Percentiles rank a stretch among this genome's conserved stretches.
phyloP scores from a whole-genome alignment of 305 asterid genomes.

The Solanum hybrid region DNA sequence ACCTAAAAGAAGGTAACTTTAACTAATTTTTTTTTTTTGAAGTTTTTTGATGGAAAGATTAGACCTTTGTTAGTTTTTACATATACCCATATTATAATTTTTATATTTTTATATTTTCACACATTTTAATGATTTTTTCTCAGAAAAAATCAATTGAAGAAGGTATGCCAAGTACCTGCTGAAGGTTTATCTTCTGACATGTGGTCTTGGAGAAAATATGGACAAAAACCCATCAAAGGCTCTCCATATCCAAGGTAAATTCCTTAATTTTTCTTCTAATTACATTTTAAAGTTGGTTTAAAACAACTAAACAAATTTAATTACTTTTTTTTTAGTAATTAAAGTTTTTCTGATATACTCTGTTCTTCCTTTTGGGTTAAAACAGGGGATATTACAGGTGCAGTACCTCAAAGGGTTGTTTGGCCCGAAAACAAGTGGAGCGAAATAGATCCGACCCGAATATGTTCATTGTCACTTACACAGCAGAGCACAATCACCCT shows the following conservation, averaged over 20 bases:
- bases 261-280: not conserved
- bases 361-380: not conserved
- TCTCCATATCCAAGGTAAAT: slow-evolving; percentile 86
- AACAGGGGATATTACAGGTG: slow-evolving; percentile 89
- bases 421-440: slow-evolving; percentile 98
- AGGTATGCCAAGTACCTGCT: slow-evolving; percentile 65
- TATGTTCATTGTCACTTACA: slow-evolving; percentile 75
- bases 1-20: slow-evolving; percentile 60
- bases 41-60: not conserved
- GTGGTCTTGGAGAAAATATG: slow-evolving; percentile 98
- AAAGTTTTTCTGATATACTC: not conserved
- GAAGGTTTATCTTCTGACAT: slow-evolving; percentile 68
- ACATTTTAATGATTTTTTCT: not conserved
- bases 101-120: not conserved
- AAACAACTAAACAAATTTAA: not conserved
- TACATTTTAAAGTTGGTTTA: not conserved
- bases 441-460: slow-evolving; percentile 82
- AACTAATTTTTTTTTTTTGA: not conserved
- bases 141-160: slow-evolving; percentile 72
- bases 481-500: slow-evolving; percentile 90
- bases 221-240: slow-evolving; percentile 95
- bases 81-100: not conserved
- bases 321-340: not conserved
- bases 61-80: not conserved
- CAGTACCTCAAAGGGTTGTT: slow-evolving; percentile 82